Percentiles rank a stretch among this genome's conserved stretches.
These are phyloP conservation scores for Kwoniella heveanensis DNA, from an alignment of 768 basidiomycete species.

Conservation along the genomic window DNA sequence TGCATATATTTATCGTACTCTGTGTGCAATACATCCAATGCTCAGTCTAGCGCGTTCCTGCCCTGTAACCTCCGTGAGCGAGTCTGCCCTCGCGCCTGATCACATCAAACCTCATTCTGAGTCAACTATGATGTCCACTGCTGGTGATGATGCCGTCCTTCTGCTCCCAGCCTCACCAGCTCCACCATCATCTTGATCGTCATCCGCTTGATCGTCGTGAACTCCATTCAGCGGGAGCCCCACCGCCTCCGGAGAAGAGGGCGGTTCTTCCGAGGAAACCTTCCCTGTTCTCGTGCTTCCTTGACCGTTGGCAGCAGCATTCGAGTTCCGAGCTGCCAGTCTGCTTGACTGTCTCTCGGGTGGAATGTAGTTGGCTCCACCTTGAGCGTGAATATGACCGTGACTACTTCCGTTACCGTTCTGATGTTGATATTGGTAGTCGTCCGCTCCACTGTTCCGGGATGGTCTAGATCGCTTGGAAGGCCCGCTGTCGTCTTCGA, in stretches of 20 bases:
- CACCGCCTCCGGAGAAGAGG: too few species aligned
- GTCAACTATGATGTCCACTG: not conserved
- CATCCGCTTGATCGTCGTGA: too few species aligned
- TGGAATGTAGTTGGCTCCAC: not conserved
- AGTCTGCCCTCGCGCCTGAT: too few species aligned
- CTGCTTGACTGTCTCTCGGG: not conserved
- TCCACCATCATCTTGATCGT: too few species aligned
- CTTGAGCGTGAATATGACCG: too few species aligned
- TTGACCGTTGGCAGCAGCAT: not conserved
- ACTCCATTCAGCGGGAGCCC: too few species aligned
- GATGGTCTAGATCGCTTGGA: slow-evolving; percentile 9
- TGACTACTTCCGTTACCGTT: slow-evolving; percentile 3
- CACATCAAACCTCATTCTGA: too few species aligned
- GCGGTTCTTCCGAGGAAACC: slow-evolving; percentile 12
- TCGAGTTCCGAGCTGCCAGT: not conserved
- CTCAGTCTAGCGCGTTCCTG: too few species aligned
- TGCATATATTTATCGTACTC: too few species aligned
- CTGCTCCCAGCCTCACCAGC: too few species aligned
- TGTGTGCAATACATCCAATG: too few species aligned
- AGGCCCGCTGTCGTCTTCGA: slow-evolving; percentile 15
- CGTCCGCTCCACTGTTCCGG: not conserved
- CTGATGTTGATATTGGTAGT: not conserved
- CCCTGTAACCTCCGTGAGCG: too few species aligned
- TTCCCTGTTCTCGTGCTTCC: slow-evolving; percentile 22
- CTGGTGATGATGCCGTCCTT: not conserved